Conservation (phyloP, 352 stramenopile species). For the Globisporangium abappressorium region DNA sequence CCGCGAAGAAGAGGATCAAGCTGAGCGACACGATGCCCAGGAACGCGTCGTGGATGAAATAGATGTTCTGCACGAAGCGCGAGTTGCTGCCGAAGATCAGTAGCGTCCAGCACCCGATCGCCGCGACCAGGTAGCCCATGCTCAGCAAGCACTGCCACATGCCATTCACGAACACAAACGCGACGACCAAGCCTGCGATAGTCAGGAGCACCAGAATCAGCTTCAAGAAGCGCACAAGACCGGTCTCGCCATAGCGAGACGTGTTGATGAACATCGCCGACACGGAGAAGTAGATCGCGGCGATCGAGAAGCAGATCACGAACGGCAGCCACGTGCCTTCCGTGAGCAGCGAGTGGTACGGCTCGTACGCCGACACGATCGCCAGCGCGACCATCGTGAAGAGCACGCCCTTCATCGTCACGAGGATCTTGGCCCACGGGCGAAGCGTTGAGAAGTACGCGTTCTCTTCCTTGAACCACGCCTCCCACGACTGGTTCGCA, state of each 20-base stretch:
- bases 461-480: conserved; percentile 96
- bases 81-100: conserved; percentile 88
- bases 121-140: conserved; percentile 92
- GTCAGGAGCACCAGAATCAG: conserved; percentile 72
- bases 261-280: conserved; percentile 59
- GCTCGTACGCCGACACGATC: conserved; percentile 71
- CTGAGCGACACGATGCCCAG: conserved; percentile 92
- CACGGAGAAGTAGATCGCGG: conserved; percentile 62
- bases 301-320: conserved; percentile 46
- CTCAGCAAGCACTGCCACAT: conserved; percentile 90
- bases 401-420: conserved; percentile 88
- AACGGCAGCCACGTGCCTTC: conserved; percentile 57
- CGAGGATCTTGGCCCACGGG: conserved; percentile 88
- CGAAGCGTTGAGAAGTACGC: conserved; percentile 90
- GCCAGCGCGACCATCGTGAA: conserved; percentile 86
- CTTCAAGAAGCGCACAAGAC: conserved; percentile 70
- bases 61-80: conserved; percentile 88
- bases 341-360: conserved; percentile 67
- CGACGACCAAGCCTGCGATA: conserved; percentile 68
- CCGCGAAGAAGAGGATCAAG: conserved; percentile 89
- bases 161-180: conserved; percentile 64
- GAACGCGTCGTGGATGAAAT: conserved; percentile 94
- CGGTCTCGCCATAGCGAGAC: conserved; percentile 52
- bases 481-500: conserved; percentile 92
- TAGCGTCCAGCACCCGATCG: conserved; percentile 80